These are phyloP conservation scores for Chloropicon primus DNA, from an alignment of 139 green algal species.

Conservation along the genomic window DNA sequence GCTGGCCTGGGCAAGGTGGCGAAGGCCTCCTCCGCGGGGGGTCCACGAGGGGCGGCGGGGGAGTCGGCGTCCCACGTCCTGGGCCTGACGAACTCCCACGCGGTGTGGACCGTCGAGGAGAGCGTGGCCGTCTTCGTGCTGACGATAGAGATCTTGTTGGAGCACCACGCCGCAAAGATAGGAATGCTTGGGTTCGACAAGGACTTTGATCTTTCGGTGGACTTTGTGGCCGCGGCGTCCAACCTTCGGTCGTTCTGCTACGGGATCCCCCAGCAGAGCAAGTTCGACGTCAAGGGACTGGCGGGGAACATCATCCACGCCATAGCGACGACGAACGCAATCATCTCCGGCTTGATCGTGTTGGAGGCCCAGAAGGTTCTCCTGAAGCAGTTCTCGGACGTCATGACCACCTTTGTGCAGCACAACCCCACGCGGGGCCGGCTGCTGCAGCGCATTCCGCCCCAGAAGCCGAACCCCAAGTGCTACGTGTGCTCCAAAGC, in stretches of 20 bases:
- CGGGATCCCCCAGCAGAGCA: conserved; percentile 56
- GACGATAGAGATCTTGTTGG: conserved; percentile 33
- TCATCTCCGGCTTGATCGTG: conserved; percentile 80
- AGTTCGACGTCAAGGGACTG: conserved; percentile 90
- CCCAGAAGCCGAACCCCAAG: conserved; percentile 25
- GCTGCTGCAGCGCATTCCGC: conserved; percentile 16
- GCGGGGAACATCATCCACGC: conserved; percentile 98
- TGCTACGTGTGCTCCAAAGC: conserved; percentile 72
- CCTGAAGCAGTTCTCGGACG: too few species aligned
- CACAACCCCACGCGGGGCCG: conserved; percentile 1
- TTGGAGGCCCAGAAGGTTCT: conserved; percentile 84
- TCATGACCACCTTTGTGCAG: neutral
- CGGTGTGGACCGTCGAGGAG: conserved; percentile 22
- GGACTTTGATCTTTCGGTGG: conserved; percentile 81
- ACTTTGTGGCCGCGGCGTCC: conserved; percentile 81
- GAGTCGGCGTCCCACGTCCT: conserved; percentile 30
- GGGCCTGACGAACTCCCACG: conserved; percentile 38
- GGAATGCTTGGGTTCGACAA: conserved; percentile 56
- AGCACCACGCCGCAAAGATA: conserved; percentile 31
- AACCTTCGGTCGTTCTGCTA: conserved; percentile 74
- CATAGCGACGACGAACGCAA: conserved; percentile 97
- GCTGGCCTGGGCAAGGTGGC: neutral
- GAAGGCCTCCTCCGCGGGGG: neutral
- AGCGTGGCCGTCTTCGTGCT: conserved; percentile 56
- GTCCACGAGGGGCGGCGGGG: neutral